Conservation (phyloP, 352 stramenopile species). For the Pilasporangium apinafurcum region DNA sequence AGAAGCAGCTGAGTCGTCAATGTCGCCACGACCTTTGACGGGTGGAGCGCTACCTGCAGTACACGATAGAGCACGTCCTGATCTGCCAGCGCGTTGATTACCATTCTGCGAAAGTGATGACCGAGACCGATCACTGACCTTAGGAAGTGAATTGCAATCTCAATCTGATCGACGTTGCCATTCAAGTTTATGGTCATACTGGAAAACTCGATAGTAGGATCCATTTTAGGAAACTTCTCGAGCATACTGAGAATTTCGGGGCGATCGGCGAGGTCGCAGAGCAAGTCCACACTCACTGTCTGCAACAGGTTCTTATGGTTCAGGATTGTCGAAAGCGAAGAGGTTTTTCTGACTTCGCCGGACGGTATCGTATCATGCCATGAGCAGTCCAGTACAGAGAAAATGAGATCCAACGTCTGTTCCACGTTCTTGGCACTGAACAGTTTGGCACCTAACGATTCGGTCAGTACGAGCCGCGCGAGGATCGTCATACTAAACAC, state of each 20-base stretch:
- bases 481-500: conserved; percentile 78
- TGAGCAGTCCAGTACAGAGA: conserved; percentile 62
- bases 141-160: conserved; percentile 62
- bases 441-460: conserved; percentile 71
- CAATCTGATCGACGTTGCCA: conserved; percentile 44
- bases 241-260: conserved; percentile 45
- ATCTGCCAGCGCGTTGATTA: conserved; percentile 43
- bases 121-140: conserved; percentile 38
- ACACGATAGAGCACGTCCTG: conserved; percentile 60
- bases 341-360: no score
- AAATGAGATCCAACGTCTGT: conserved; percentile 63
- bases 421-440: conserved; percentile 81
- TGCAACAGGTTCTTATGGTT: conserved; percentile 34
- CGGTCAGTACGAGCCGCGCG: conserved; percentile 57
- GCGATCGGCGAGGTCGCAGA: conserved; percentile 56
- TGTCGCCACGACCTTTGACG: conserved; percentile 54
- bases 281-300: conserved; percentile 51
- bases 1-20: conserved; percentile 45
- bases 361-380: conserved; percentile 29
- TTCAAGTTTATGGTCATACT: conserved; percentile 67
- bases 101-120: conserved; percentile 52
- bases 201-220: conserved; percentile 36
- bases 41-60: conserved; percentile 61
- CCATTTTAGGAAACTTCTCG: conserved; percentile 46
- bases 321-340: conserved; percentile 19